Evolutionary conservation across 805 yeast species (phyloP), one percentile per base, ranked within the genome.

Genomic region (Candida methanosorbosa): DNA sequence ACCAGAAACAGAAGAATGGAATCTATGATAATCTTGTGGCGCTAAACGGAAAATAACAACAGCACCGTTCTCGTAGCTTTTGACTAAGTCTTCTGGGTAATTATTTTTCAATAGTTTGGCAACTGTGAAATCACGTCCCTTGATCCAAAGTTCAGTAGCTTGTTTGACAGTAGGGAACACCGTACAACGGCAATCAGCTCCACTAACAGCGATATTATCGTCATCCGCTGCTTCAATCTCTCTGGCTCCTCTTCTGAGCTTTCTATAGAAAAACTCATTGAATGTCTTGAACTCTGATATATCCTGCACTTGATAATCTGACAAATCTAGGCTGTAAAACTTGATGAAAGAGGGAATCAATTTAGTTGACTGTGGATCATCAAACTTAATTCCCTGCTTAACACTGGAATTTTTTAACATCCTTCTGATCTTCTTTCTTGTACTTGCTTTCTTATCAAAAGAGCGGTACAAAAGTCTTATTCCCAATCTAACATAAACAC

Each of bases 11-110:
- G 97, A 95, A 13, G 75, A 69, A 54, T 90, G 98, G 57, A 90
- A 88, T 30, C 98, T 64, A 52, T 90, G 98, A 51, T 90, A 90
- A 54, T 90, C 98, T 54, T 90, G 98, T 1, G 98, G 98, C 0
- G 98, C 97, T 29, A 90, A 62, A 38, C 98, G 62, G 56, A 90
- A 90, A 2, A 90, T 73, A 0, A 81, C 88, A 29, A 88, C 56
- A 4, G 87, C 63, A 28, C 86, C 81, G 13, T 63, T 56, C 25
- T 68, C 70, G 42, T 70, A 72, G 20, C 49, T 49, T 5, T 14
- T 20, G 6, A 46, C 62, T 13, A 52, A 41, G 4, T 57, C 56
- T 5, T 68, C 62, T 14, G 50, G 48, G 35, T 60, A 62, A 33
- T 59, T 59, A 1, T 66, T 65, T 32, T 70, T 64, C 36, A 83